A percentile compares a stretch with the other conserved stretches of the same genome.
phyloP scores from a whole-genome alignment of 805 yeast species.

The Monosporozyma solicola region DNA sequence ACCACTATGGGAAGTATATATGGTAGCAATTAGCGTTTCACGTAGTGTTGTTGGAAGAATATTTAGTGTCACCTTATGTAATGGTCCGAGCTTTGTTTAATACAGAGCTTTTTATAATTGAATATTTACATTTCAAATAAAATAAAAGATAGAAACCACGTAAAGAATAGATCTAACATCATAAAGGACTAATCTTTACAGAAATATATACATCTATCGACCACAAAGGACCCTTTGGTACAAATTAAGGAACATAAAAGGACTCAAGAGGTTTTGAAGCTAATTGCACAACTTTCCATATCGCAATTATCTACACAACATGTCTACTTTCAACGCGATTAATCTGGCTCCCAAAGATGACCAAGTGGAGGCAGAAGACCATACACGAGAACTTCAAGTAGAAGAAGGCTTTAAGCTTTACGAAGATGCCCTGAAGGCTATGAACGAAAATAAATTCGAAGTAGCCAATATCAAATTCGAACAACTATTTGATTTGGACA shows the following conservation, averaged over 20 bases:
- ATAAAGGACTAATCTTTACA: no score
- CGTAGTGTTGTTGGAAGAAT: background rate
- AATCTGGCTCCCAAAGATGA: slow-evolving; percentile 68
- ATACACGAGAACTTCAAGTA: slow-evolving; percentile 80
- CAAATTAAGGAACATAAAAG: no score
- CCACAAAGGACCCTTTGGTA: no score
- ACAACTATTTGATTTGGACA: slow-evolving; percentile 58
- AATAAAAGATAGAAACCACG: background rate
- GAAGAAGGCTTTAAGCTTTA: slow-evolving; percentile 77
- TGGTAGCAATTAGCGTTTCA: background rate
- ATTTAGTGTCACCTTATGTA: background rate
- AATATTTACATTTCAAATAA: background rate
- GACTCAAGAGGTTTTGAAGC: no score
- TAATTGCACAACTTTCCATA: no score
- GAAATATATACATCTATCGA: no score
- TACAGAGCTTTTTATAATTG: background rate
- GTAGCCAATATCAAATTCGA: slow-evolving; percentile 50
- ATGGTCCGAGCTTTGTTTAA: background rate
- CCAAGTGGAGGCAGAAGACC: slow-evolving; percentile 68
- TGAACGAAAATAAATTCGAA: slow-evolving; percentile 40
- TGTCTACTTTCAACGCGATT: slow-evolving; percentile 70
- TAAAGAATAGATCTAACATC: background rate
- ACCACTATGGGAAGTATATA: background rate
- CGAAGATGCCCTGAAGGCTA: slow-evolving; percentile 57
- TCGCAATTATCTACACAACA: background rate